Evolutionary conservation across 495 filamentous ascomycete genomes (phyloP), one percentile per base, ranked within the genome.

Genomic region (Xylaria intraflava): DNA sequence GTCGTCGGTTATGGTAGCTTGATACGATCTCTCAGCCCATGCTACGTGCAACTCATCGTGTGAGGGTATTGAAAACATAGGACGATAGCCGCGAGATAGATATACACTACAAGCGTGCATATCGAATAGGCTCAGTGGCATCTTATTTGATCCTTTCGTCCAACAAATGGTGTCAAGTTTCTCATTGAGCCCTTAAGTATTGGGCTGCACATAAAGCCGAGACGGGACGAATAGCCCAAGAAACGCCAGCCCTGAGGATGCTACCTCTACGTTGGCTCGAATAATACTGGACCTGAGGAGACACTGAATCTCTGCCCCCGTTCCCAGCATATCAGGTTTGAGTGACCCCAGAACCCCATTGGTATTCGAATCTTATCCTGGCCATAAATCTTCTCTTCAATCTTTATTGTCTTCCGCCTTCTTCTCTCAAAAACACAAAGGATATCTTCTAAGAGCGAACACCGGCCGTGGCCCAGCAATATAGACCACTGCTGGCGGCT

Each of bases 401-500:
- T 10, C 27, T 44, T 29, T 19, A 17, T n/a, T 1, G 4, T n/a
- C 14, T 19, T 16, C 14, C 9, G 17, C 53, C 19, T 20, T 46
- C 38, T 30, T n/a, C 38, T 41, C 38, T 7, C 35, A 42, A 30
- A 20, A 12, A 16, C 44, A 58, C 20, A n/a, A 19, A 26, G 24
- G 30, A 30, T 35, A 39, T 39, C 24, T 51, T 39, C 1, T 40
- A 22, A 56, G 40, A 1, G 46, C 46, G 51, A 31, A 46, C 17
- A 46, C 51, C 30, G 35, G 46, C 17, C 29, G 44, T 10, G 43
- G 53, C 11, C 16, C 16, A 24, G 24, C 47, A 9, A 17, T 59
- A 8, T 35, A 41, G 14, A 20, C 17, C 19, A 8, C 17, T 6
- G 35, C 59, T 46, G 57, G 49, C 33, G 17, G 11, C 33, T 31